Percentiles rank a stretch among this genome's conserved stretches.
phyloP scores from a whole-genome alignment of 805 yeast genomes.

The Ogataea chonburiensis region DNA sequence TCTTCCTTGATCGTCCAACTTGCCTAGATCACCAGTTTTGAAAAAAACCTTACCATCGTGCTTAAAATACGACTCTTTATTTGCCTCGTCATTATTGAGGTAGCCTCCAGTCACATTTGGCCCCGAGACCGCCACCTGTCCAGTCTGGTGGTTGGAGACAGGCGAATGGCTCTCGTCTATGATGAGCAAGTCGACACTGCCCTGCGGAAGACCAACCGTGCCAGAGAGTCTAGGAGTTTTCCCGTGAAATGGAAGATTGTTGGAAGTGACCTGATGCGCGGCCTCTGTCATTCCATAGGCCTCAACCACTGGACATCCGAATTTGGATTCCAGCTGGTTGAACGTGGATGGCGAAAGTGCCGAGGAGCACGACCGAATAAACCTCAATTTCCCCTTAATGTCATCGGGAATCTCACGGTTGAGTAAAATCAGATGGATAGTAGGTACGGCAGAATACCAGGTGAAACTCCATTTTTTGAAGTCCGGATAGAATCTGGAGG shows the following conservation, averaged over 20 bases:
- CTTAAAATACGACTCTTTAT: conserved; percentile 48
- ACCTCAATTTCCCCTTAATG: conserved; percentile 53
- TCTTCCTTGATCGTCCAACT: conserved; percentile 56
- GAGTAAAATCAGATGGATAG: conserved; percentile 66
- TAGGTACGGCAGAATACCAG: conserved; percentile 80
- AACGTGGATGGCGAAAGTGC: conserved; percentile 67
- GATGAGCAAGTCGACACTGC: conserved; percentile 64
- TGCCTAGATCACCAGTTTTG: conserved; percentile 80
- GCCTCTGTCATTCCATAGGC: conserved; percentile 85
- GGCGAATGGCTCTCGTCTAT: conserved; percentile 52
- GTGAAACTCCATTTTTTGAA: conserved; percentile 49
- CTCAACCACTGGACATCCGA: conserved; percentile 68
- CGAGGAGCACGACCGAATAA: conserved; percentile 71
- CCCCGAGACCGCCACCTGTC: conserved; percentile 71
- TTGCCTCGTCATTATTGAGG: conserved; percentile 69
- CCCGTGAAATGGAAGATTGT: conserved; percentile 48
- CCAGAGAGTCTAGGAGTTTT: conserved; percentile 67
- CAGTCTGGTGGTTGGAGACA: conserved; percentile 52
- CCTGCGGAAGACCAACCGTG: conserved; percentile 60
- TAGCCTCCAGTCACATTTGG: conserved; percentile 70
- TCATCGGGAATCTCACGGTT: conserved; percentile 49
- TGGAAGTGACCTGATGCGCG: conserved; percentile 77
- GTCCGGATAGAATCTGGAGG: conserved; percentile 59
- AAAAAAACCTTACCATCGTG: conserved; percentile 34
- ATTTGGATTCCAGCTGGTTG: conserved; percentile 51